phyloP scores from a whole-genome alignment of 495 filamentous ascomycete species.

The Penicillium mononematosum region DNA sequence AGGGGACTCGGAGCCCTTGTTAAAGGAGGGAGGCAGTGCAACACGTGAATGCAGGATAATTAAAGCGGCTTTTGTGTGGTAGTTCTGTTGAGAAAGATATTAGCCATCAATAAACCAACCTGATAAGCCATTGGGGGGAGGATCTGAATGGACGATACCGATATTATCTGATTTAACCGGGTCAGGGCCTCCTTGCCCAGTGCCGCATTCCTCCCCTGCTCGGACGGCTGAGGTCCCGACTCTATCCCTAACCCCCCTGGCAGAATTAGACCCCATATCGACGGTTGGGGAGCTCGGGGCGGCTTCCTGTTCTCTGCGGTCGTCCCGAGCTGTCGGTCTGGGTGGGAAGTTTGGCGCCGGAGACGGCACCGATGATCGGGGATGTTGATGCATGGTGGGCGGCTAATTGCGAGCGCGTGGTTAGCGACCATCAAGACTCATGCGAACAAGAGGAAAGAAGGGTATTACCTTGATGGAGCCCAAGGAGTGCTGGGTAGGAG shows the following conservation, averaged over 20 bases:
- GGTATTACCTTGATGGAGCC: conserved; percentile 9
- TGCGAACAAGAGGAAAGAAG: not conserved
- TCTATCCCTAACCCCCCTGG: conserved; percentile 44
- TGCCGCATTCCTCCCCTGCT: conserved; percentile 36
- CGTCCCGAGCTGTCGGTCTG: conserved; percentile 67
- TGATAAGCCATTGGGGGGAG: not conserved
- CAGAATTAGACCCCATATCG: conserved; percentile 38
- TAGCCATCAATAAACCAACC: conserved; percentile 12
- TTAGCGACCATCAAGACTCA: conserved; percentile 1
- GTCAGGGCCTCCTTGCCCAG: conserved; percentile 58
- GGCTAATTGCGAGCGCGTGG: conserved; percentile 2
- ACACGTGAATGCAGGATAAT: conserved; percentile 80
- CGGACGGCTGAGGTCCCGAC: conserved; percentile 42
- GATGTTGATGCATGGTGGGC: conserved; percentile 77
- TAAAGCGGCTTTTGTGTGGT: conserved; percentile 83
- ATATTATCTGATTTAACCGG: conserved; percentile 87
- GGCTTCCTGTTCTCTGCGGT: conserved; percentile 60
- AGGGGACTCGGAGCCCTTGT: conserved; percentile 56
- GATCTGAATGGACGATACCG: conserved; percentile 54
- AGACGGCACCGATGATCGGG: conserved; percentile 58
- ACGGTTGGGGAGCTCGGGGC: conserved; percentile 34
- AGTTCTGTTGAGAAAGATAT: conserved; percentile 60
- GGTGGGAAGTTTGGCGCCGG: conserved; percentile 65
- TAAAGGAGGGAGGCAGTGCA: conserved; percentile 60
- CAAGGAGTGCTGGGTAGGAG: conserved; percentile 18